A percentile compares a stretch with the other conserved stretches of the same genome.
Conservation (phyloP, 2,329 filamentous ascomycete species). For the Aureobasidium vineae region DNA sequence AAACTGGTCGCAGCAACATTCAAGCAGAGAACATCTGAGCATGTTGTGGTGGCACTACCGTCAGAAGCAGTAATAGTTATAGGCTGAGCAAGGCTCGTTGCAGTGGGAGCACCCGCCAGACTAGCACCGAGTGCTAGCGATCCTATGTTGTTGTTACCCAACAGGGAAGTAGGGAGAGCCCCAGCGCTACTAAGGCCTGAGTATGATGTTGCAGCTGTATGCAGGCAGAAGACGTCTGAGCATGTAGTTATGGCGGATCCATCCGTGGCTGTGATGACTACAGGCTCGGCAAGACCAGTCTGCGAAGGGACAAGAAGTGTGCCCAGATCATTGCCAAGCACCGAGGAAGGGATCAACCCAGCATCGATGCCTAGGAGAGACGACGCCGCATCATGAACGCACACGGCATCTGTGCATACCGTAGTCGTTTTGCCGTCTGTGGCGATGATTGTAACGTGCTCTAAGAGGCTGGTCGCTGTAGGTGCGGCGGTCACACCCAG, state of each 20-base stretch:
- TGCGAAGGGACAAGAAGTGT: background rate
- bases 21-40: constrained; percentile 2
- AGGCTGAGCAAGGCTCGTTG: constrained; percentile 2
- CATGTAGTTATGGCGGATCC: background rate
- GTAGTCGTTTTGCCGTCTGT: background rate
- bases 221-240: constrained; percentile 5
- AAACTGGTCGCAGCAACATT: constrained; percentile 2
- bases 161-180: background rate
- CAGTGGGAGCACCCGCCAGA: background rate
- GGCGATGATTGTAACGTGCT: background rate
- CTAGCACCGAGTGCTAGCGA: constrained; percentile 6
- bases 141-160: background rate
- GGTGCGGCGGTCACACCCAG: background rate
- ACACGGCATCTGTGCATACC: background rate
- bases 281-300: background rate
- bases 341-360: background rate
- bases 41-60: background rate
- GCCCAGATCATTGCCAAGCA: background rate
- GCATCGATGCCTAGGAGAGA: background rate
- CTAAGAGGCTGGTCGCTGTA: background rate
- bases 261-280: background rate
- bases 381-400: constrained; percentile 1
- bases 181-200: background rate
- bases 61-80: background rate
- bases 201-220: background rate